Percentiles rank a stretch among this genome's conserved stretches.
phyloP scores from a whole-genome alignment of 768 basidiomycete species.

The Multifurca ochricompacta region DNA sequence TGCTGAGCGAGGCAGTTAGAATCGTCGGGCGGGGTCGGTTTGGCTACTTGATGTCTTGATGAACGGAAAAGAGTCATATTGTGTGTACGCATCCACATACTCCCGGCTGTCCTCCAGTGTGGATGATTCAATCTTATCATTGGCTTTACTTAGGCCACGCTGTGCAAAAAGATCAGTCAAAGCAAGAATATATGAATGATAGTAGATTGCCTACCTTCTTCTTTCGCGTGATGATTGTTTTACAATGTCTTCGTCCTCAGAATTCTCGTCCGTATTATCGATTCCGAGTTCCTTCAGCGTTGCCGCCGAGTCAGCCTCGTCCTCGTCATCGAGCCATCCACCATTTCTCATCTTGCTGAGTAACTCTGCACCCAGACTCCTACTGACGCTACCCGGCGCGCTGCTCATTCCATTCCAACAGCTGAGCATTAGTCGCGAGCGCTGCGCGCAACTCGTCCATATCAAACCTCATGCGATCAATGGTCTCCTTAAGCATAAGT shows the following conservation, averaged over 20 bases:
- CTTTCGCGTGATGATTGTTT: slow-evolving; percentile 84
- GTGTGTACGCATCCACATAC: slow-evolving; percentile 66
- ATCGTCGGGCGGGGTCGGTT: slow-evolving; percentile 54
- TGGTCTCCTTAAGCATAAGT: slow-evolving; percentile 91
- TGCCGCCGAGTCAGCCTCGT: slow-evolving; percentile 31
- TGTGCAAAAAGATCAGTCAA: background rate
- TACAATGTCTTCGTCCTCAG: slow-evolving; percentile 67
- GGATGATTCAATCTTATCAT: slow-evolving; percentile 39
- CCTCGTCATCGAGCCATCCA: slow-evolving; percentile 33
- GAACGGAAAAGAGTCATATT: slow-evolving; percentile 56
- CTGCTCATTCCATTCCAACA: slow-evolving; percentile 40
- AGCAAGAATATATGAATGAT: background rate
- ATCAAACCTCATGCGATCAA: slow-evolving; percentile 89
- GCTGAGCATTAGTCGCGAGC: slow-evolving; percentile 30
- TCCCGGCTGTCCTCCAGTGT: slow-evolving; percentile 58
- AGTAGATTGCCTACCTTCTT: slow-evolving; percentile 45
- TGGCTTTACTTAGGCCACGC: slow-evolving; percentile 49
- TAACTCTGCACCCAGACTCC: slow-evolving; percentile 69
- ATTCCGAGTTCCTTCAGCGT: slow-evolving; percentile 30
- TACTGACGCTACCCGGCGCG: slow-evolving; percentile 51
- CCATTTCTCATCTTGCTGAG: slow-evolving; percentile 50
- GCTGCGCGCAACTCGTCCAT: slow-evolving; percentile 80
- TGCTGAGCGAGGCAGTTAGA: slow-evolving; percentile 37
- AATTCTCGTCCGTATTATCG: slow-evolving; percentile 41
- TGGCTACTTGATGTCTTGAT: slow-evolving; percentile 42